Evolutionary conservation across 2,329 filamentous ascomycete genomes (phyloP), one percentile per base, ranked within the genome.

Genomic region (Xylariomycetidae sp.): DNA sequence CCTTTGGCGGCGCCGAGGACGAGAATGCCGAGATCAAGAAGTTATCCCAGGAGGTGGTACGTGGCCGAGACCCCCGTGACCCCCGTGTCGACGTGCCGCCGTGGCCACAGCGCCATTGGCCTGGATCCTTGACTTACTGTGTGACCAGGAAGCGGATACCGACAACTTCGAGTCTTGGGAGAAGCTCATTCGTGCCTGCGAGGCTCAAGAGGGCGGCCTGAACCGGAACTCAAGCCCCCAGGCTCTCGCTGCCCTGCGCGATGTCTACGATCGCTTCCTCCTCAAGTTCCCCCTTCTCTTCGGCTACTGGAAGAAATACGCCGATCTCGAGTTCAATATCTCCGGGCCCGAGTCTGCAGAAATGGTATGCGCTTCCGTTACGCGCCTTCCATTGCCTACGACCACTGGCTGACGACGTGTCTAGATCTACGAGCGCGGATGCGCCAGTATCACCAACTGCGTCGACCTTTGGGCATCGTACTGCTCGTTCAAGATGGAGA

Each of bases 301-400:
- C 53, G 92, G 90, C 32, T 98, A 96, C 67, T 98, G 92, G 92
- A 96, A 96, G 69, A 96, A 95, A 60, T 98, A 96, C 72, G 92
- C 92, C 54, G 90, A 96, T 53, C 73, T 94, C 44, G 92, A 98
- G 56, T 98, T 98, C 65, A 88, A 88, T 31, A 95, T 98, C 46
- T 88, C 88, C 4, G 92, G 92, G 13, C 93, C 92, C 5, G 92
- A 98, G 67, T 90, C 90, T 26, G 92, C 92, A 34, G 92, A 96
- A 61, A 93, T 95, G 84, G 88, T 95, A 44, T 36, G 32, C 2
- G 19, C 25, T 18, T 18, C 19, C 19, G 8, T 19, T 31, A 15
- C 19, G 16, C 15, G 14, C 13, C 3, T 17, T 15, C 26, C 25
- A 6, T 16, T 22, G 14, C 8, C 35, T 18, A 19, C 32, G 37